phyloP scores from a whole-genome alignment of 2,329 filamentous ascomycete genomes.

The Helicocarpus griseus region DNA sequence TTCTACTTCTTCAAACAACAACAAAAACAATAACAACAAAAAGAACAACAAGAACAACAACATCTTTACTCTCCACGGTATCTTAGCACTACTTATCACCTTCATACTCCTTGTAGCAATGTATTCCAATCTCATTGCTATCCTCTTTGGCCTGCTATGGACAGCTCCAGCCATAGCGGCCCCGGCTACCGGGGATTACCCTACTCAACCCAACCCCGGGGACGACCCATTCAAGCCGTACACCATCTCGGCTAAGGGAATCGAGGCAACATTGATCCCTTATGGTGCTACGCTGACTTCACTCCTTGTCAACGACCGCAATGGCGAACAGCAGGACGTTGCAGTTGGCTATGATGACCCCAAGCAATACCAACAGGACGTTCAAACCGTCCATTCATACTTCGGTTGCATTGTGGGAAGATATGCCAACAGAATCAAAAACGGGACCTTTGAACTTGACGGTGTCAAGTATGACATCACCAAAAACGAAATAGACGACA shows the following conservation, averaged over 20 bases:
- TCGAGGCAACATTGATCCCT: slow-evolving; percentile 39
- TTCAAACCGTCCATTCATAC: slow-evolving; percentile 38
- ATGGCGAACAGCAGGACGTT: slow-evolving; percentile 41
- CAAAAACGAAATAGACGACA: slow-evolving; percentile 42
- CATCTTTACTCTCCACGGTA: not conserved
- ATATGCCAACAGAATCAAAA: slow-evolving; percentile 48
- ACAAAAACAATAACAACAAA: no score
- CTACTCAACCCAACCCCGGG: slow-evolving; percentile 5
- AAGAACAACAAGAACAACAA: no score
- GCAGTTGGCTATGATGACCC: slow-evolving; percentile 42
- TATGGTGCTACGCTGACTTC: slow-evolving; percentile 41
- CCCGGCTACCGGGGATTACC: no score
- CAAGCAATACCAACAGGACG: slow-evolving; percentile 35
- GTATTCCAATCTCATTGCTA: not conserved
- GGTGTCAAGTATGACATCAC: slow-evolving; percentile 39
- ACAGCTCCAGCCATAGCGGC: not conserved
- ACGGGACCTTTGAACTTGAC: slow-evolving; percentile 45
- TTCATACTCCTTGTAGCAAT: not conserved
- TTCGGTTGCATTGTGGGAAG: slow-evolving; percentile 41
- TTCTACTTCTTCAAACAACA: not conserved
- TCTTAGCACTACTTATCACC: slow-evolving; percentile 4
- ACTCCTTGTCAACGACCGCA: slow-evolving; percentile 40
- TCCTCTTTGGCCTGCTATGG: slow-evolving; percentile 1
- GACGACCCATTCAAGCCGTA: slow-evolving; percentile 34
- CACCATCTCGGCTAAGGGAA: slow-evolving; percentile 38